Evolutionary conservation across 192 early-diverging fungal species (phyloP), one percentile per base, ranked within the genome.

Genomic region (Oehlia diaphana): DNA sequence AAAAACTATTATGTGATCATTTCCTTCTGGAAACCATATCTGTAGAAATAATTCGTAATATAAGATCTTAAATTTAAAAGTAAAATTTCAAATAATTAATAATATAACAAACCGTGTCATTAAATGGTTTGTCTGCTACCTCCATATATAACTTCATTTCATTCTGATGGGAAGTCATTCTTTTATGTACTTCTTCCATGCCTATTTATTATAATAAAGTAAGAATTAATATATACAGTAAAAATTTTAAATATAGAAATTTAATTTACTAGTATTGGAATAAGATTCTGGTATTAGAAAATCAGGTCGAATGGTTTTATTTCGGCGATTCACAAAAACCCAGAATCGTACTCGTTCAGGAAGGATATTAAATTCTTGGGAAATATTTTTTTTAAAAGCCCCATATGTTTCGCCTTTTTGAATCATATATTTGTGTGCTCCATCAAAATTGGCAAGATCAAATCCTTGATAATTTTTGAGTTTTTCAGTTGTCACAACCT

Each of bases 221-320:
- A 47, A 39, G 9, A 42, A 42, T 42, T 4, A 5, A 37, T 37
- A 37, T 37, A 35, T 35, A 26, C 26, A 67, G 33, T n/a, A n/a
- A 61, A 62, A 50, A 12, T 3, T 12, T 12, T 37, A 73, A 26
- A 58, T 31, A 19, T 23, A 79, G 3, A n/a, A 67, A 71, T 10
- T 37, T 31, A 66, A 19, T 88, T 76, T 86, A 93, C 90, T 76
- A 2, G 67, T 70, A 12, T 78, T 79, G 37, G 82, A 74, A 64
- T 92, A 87, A 10, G 80, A 47, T 47, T 87, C 85, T 16, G 86
- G 81, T 69, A 94, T 88, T 21, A 93, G 91, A 26, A 82, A 53
- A 78, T 97, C 96, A 12, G 94, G 93, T 49, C 98, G 89, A 33
- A 95, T 81, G 6, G 98, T 98, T 82, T 93, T 92, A 87, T 99